Percentiles rank a stretch among this genome's conserved stretches.
Evolutionary conservation across 352 stramenopile species (phyloP).

Genomic region (Phytophthora agathidicida): DNA sequence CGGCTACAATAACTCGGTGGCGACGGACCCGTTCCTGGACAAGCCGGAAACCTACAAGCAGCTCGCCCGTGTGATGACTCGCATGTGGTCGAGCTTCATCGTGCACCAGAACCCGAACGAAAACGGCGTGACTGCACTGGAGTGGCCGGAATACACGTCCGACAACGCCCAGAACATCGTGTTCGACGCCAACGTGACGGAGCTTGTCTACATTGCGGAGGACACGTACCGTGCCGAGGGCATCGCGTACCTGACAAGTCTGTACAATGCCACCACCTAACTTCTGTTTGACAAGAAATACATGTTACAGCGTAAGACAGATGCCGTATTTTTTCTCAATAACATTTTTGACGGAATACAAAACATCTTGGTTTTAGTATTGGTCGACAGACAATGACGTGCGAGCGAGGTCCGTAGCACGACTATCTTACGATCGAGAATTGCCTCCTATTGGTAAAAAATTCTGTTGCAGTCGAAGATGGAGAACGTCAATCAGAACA

Average conservation of each 20-base stretch:
- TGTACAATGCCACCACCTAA: conserved; percentile 16
- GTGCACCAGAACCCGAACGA: conserved; percentile 22
- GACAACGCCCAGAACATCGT: conserved; percentile 32
- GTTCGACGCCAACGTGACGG: conserved; percentile 24
- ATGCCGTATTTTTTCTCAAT: too few species aligned
- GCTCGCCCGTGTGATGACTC: conserved; percentile 25
- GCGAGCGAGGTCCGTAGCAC: too few species aligned
- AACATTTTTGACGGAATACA: too few species aligned
- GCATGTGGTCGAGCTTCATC: conserved; percentile 42
- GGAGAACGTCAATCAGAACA: too few species aligned
- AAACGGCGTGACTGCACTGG: conserved; percentile 13
- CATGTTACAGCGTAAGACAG: too few species aligned
- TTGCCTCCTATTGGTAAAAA: too few species aligned
- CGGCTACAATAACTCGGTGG: conserved; percentile 30
- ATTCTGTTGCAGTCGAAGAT: too few species aligned
- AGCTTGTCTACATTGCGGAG: conserved; percentile 19
- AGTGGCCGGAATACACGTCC: conserved; percentile 29
- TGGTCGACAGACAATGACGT: too few species aligned
- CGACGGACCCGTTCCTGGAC: conserved; percentile 28
- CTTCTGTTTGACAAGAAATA: too few species aligned
- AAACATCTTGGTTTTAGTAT: too few species aligned
- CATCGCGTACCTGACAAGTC: conserved; percentile 23
- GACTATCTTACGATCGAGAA: too few species aligned
- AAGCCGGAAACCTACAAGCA: conserved; percentile 17
- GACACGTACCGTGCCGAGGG: conserved; percentile 32